phyloP scores from a whole-genome alignment of 108 stramenopile species.

The Bacterosira constricta region DNA sequence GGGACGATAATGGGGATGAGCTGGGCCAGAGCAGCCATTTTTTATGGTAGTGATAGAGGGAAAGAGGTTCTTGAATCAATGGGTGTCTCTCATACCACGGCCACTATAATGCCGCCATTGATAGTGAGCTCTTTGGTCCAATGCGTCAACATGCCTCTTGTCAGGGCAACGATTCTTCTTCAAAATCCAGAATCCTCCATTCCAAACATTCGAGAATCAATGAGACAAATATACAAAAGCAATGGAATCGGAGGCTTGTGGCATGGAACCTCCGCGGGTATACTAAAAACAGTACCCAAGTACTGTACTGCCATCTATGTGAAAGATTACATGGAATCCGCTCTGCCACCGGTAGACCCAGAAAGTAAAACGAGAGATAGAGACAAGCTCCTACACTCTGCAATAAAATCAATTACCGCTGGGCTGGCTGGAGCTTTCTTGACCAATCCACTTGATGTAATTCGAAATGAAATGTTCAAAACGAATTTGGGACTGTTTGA shows the following conservation, averaged over 20 bases:
- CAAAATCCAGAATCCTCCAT: slow-evolving; percentile 85
- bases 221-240: slow-evolving; percentile 76
- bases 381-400: slow-evolving; percentile 81
- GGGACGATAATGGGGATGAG: slow-evolving; percentile 95
- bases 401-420: slow-evolving; percentile 86
- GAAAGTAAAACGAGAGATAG: slow-evolving; percentile 57
- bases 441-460: slow-evolving; percentile 97
- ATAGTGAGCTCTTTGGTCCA: slow-evolving; percentile 86
- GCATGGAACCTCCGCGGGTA: slow-evolving; percentile 93
- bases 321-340: slow-evolving; percentile 82
- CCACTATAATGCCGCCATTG: slow-evolving; percentile 85
- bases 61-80: slow-evolving; percentile 54
- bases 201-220: slow-evolving; percentile 68
- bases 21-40: slow-evolving; percentile 97
- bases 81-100: slow-evolving; percentile 42
- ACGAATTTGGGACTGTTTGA: slow-evolving; percentile 75
- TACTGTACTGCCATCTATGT: slow-evolving; percentile 93
- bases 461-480: slow-evolving; percentile 99
- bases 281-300: slow-evolving; percentile 98
- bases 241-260: slow-evolving; percentile 82
- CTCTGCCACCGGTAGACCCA: slow-evolving; percentile 63
- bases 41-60: slow-evolving; percentile 91
- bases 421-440: slow-evolving; percentile 96
- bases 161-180: slow-evolving; percentile 89
- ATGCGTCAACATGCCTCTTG: slow-evolving; percentile 93